Percentiles rank a stretch among this genome's conserved stretches.
These are phyloP conservation scores for Enteropsectra breve DNA, from an alignment of 371 early-diverging fungal genomes.

Conservation along the genomic window DNA sequence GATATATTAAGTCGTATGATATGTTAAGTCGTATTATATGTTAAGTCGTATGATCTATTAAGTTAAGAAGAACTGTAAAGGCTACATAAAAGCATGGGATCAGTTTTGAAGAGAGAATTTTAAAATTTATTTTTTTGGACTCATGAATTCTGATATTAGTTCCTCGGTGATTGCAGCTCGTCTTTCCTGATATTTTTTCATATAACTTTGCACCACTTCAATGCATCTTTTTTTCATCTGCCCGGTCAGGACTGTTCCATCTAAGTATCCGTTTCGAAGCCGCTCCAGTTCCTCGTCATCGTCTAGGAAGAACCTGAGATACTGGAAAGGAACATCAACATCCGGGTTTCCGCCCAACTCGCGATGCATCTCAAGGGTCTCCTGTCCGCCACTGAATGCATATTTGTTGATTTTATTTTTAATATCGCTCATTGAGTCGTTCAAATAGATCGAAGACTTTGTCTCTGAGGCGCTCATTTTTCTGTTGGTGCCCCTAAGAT, in stretches of 20 bases:
- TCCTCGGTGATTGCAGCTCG: conserved; percentile 60
- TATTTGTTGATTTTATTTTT: conserved; percentile 93
- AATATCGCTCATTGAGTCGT: conserved; percentile 80
- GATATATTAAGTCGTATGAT: too few species aligned
- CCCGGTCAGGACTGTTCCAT: conserved; percentile 77
- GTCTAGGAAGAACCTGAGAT: conserved; percentile 84
- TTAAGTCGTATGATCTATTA: too few species aligned
- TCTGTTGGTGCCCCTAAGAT: conserved; percentile 69
- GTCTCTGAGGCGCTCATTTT: conserved; percentile 93
- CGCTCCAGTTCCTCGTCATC: conserved; percentile 77
- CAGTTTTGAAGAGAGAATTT: too few species aligned
- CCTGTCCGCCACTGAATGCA: conserved; percentile 90
- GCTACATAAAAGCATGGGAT: too few species aligned
- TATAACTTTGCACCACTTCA: conserved; percentile 70
- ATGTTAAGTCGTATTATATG: too few species aligned
- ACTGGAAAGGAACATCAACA: conserved; percentile 90
- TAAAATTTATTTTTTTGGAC: too few species aligned
- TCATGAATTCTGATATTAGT: conserved; percentile 29
- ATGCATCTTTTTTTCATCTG: conserved; percentile 85
- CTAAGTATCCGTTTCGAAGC: conserved; percentile 65
- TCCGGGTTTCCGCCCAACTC: conserved; percentile 83
- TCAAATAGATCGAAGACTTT: conserved; percentile 81
- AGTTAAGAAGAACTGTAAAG: too few species aligned
- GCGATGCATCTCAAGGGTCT: conserved; percentile 77
- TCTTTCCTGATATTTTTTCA: conserved; percentile 70